A percentile compares a stretch with the other conserved stretches of the same genome.
phyloP scores from a whole-genome alignment of 306 rosid species.

The Acacia confusa region DNA sequence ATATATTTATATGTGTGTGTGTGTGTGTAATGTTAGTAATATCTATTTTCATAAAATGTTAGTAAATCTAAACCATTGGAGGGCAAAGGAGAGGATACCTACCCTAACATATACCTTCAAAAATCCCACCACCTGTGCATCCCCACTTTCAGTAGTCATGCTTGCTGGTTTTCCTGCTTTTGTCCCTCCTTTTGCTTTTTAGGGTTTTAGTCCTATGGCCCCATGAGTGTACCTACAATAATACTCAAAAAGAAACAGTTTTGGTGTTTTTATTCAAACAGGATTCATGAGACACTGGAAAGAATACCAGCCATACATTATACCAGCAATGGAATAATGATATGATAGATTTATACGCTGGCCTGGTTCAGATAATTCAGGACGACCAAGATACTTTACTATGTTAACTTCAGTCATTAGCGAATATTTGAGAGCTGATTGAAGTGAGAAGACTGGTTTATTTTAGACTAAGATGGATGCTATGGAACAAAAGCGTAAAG shows the following conservation, averaged over 20 bases:
- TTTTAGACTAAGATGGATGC: not conserved
- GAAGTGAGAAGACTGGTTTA: not conserved
- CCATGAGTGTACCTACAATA: not conserved
- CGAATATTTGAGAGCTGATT: not conserved
- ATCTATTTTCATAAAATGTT: no score
- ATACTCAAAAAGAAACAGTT: not conserved
- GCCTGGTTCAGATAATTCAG: not conserved
- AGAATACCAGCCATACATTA: not conserved
- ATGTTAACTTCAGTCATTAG: not conserved
- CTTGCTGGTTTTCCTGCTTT: not conserved
- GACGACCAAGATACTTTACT: not conserved
- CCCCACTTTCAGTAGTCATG: constrained; percentile 9
- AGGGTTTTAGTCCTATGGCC: not conserved
- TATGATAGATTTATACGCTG: not conserved
- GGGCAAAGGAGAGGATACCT: no score
- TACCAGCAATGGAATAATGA: not conserved
- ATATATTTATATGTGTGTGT: no score
- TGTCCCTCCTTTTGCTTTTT: not conserved
- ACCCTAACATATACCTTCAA: not conserved
- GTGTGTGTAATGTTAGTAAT: no score
- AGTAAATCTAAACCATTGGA: no score
- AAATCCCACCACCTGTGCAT: not conserved
- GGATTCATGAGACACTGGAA: not conserved
- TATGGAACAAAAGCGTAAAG: not conserved
- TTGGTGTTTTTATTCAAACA: not conserved